Evolutionary conservation across 495 filamentous ascomycete species (phyloP).

Genomic region (Podospora didyma): DNA sequence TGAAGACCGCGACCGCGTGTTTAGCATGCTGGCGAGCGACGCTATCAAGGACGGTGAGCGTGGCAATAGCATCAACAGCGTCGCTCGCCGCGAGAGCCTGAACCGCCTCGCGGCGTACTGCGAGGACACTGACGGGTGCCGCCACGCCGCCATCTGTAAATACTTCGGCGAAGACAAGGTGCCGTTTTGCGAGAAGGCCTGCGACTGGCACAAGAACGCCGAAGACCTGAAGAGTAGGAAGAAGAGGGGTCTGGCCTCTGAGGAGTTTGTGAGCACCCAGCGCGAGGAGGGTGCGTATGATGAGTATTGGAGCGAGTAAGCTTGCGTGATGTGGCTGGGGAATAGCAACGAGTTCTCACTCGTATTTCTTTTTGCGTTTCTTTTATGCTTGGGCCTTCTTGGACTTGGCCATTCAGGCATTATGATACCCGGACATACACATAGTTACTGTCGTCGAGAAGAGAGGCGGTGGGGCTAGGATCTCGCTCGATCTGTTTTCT

Average conservation of each 20-base stretch:
- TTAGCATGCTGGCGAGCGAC: constrained; percentile 50
- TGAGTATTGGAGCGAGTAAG: constrained; percentile 31
- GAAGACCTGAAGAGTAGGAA: constrained; percentile 60
- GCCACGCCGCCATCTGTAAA: constrained; percentile 70
- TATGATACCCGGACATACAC: not conserved
- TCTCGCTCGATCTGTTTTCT: too few species aligned
- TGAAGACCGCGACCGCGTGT: constrained; percentile 73
- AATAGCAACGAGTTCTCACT: not conserved
- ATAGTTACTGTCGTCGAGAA: too few species aligned
- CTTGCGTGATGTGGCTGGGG: not conserved
- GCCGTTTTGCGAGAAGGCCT: constrained; percentile 75
- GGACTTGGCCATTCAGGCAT: not conserved
- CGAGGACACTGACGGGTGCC: constrained; percentile 66
- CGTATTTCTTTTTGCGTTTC: not conserved
- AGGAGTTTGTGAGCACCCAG: constrained; percentile 74
- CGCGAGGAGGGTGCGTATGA: constrained; percentile 55
- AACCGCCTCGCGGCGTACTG: constrained; percentile 71
- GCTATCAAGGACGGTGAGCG: constrained; percentile 21
- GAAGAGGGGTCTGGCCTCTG: constrained; percentile 56
- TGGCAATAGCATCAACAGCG: constrained; percentile 11
- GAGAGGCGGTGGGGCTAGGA: too few species aligned
- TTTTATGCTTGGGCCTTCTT: too few species aligned
- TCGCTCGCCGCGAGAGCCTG: constrained; percentile 43
- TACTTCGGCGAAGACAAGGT: constrained; percentile 72
- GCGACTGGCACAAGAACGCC: constrained; percentile 83